phyloP scores from a whole-genome alignment of 192 early-diverging fungal genomes.

The Coemansia sp. region DNA sequence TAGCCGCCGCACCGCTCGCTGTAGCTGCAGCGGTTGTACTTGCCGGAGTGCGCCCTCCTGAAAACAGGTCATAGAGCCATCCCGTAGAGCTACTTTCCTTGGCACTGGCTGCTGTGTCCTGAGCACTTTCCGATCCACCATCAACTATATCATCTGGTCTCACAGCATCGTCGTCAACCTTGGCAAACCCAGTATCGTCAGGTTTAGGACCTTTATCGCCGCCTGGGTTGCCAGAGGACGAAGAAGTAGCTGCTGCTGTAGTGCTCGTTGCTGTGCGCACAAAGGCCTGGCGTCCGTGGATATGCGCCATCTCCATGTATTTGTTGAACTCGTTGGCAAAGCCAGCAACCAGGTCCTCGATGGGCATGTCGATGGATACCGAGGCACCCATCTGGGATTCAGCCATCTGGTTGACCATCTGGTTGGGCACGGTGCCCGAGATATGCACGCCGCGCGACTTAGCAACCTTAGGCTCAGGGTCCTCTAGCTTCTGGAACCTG shows the following conservation, averaged over 20 bases:
- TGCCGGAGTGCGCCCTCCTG: constrained; percentile 7
- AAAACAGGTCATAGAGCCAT: constrained; percentile 45
- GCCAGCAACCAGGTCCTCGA: constrained; percentile 43
- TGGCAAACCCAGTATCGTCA: constrained; percentile 27
- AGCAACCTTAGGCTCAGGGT: constrained; percentile 45
- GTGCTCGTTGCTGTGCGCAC: constrained; percentile 15
- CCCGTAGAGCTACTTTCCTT: constrained; percentile 7
- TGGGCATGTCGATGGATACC: constrained; percentile 23
- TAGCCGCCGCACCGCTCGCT: constrained; percentile 1
- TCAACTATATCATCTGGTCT: constrained; percentile 5
- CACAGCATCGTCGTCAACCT: constrained; percentile 39
- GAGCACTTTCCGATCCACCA: not conserved
- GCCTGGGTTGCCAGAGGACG: not conserved
- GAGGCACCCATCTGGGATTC: constrained; percentile 7
- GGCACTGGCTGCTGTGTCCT: not conserved
- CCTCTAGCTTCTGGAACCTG: constrained; percentile 59
- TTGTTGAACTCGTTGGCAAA: constrained; percentile 49
- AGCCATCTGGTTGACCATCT: constrained; percentile 30
- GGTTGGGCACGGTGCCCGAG: constrained; percentile 32
- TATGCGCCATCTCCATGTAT: constrained; percentile 35
- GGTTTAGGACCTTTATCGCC: constrained; percentile 7
- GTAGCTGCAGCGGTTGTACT: not conserved
- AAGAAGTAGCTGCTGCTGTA: not conserved
- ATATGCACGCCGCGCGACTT: constrained; percentile 41
- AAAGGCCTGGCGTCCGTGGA: constrained; percentile 23